These are phyloP conservation scores for Teratosphaeria gauchensis DNA, from an alignment of 2,329 filamentous ascomycete genomes.

Conservation along the genomic window DNA sequence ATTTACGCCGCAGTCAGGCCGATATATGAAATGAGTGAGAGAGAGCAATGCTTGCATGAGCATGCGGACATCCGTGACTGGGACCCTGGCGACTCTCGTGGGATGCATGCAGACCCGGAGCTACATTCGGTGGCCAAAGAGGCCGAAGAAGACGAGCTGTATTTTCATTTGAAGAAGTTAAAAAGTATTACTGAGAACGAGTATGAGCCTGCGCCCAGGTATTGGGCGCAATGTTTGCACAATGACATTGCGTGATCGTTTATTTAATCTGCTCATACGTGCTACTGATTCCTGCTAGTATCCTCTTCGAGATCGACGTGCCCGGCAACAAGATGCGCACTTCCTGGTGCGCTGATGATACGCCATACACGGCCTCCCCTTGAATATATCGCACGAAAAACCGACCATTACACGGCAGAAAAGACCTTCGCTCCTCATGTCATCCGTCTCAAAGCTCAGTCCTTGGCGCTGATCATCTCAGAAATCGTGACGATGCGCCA, in stretches of 20 bases:
- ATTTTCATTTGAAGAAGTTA: not conserved
- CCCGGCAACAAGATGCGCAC: not conserved
- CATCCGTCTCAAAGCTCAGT: too few species aligned
- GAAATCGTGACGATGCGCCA: not conserved
- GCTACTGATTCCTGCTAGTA: not conserved
- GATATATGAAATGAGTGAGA: not conserved
- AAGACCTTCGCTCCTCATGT: too few species aligned
- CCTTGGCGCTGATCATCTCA: not conserved
- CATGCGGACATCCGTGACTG: not conserved
- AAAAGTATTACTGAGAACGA: not conserved
- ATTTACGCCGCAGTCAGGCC: not conserved
- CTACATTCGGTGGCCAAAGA: not conserved
- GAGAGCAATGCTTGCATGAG: not conserved
- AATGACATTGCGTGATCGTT: not conserved
- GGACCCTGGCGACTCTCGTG: not conserved
- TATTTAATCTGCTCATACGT: not conserved
- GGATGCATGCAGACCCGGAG: too few species aligned
- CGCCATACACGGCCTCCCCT: not conserved
- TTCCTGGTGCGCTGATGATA: not conserved
- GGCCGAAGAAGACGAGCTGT: not conserved
- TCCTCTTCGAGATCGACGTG: not conserved
- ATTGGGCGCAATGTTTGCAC: not conserved
- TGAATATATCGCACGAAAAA: not conserved
- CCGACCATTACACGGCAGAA: not conserved
- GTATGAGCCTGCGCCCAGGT: not conserved